Percentiles rank a stretch among this genome's conserved stretches.
These are phyloP conservation scores for Colletotrichum caudatum DNA, from an alignment of 2,329 filamentous ascomycete genomes.

Conservation along the genomic window DNA sequence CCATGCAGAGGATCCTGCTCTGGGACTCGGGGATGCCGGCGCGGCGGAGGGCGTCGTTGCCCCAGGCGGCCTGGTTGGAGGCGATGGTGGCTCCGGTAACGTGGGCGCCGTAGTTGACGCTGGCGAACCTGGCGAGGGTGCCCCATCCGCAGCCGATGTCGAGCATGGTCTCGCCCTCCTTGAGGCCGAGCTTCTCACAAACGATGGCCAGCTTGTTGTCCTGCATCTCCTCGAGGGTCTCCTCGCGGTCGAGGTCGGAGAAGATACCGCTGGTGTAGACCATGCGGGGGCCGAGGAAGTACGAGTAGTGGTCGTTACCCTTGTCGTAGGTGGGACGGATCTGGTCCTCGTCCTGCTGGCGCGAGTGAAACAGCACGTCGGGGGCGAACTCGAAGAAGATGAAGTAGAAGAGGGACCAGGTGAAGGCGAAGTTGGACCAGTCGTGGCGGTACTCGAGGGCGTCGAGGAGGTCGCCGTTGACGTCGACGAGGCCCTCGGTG, in stretches of 20 bases:
- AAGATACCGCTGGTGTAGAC: constrained; percentile 98
- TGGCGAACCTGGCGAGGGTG: constrained; percentile 93
- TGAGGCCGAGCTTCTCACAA: constrained; percentile 92
- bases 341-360: constrained; percentile 96
- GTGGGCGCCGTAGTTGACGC: constrained; percentile 87
- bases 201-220: constrained; percentile 97
- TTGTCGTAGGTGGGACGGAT: constrained; percentile 98
- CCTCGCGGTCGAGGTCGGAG: constrained; percentile 86
- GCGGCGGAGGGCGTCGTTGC: constrained; percentile 88
- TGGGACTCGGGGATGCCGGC: constrained; percentile 87
- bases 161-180: constrained; percentile 84
- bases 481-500: constrained; percentile 93
- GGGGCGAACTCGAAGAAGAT: constrained; percentile 90
- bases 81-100: constrained; percentile 93
- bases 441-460: constrained; percentile 94
- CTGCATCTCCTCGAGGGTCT: constrained; percentile 93
- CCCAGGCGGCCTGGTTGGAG: constrained; percentile 96
- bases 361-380: constrained; percentile 92
- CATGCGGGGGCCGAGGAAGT: constrained; percentile 99
- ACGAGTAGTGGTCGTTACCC: constrained; percentile 97
- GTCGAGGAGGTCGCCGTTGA: constrained; percentile 93
- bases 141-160: constrained; percentile 99
- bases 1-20: constrained; percentile 93
- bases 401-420: constrained; percentile 84
- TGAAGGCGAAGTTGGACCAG: constrained; percentile 96